Percentiles rank a stretch among this genome's conserved stretches.
Evolutionary conservation across 305 asterid genomes (phyloP).

Genomic region (Fraxinus greggii): DNA sequence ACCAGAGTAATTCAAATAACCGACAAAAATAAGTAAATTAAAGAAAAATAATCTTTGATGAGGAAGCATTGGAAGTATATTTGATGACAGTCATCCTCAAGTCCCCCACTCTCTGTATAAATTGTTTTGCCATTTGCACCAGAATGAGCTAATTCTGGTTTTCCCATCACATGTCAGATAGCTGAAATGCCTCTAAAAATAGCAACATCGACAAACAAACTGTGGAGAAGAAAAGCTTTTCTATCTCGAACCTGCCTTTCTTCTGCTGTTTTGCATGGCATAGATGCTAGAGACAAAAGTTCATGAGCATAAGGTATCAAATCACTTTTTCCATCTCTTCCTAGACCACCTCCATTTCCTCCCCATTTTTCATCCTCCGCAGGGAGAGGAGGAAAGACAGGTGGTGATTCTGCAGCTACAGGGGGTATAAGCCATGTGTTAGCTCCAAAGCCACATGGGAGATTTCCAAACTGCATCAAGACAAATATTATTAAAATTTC

Average conservation of each 20-base stretch:
- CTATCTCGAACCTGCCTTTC: conserved; percentile 95
- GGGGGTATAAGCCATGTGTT: conserved; percentile 99
- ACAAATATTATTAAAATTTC: conserved; percentile 9
- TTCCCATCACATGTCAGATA: conserved; percentile 61
- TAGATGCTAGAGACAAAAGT: conserved; percentile 71
- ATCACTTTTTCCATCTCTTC: conserved; percentile 82
- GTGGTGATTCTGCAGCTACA: conserved; percentile 68
- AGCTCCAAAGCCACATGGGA: conserved; percentile 91
- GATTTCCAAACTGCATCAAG: conserved; percentile 84
- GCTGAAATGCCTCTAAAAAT: conserved; percentile 83
- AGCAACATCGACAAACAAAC: conserved; percentile 91
- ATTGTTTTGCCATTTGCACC: conserved; percentile 36
- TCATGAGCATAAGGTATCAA: conserved; percentile 80
- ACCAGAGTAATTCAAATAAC: no score
- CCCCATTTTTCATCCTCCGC: conserved; percentile 95
- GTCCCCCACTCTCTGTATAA: conserved; percentile 75
- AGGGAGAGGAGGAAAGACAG: conserved; percentile 77
- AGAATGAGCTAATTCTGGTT: conserved; percentile 48
- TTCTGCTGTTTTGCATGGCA: conserved; percentile 96
- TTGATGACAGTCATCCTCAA: conserved; percentile 10
- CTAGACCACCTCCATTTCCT: conserved; percentile 98
- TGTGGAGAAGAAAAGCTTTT: conserved; percentile 93
- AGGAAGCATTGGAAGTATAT: no score
- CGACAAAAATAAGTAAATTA: no score
- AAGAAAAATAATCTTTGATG: no score